Percentiles rank a stretch among this genome's conserved stretches.
These are phyloP conservation scores for Chrysoporthe cubensis DNA, from an alignment of 2,329 filamentous ascomycete species.

Conservation along the genomic window DNA sequence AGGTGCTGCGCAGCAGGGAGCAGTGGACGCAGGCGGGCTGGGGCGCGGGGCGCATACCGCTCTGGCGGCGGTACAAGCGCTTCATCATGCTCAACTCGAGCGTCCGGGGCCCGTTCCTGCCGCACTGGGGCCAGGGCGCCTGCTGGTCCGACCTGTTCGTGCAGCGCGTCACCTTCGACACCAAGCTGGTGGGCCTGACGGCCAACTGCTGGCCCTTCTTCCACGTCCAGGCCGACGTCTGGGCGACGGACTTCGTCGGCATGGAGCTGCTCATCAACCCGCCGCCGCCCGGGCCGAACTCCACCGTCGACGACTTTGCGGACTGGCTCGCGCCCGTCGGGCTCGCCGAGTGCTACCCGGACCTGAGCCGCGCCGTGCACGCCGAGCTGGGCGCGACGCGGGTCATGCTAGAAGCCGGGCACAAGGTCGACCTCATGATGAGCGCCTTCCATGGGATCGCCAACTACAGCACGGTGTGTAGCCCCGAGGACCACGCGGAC, in stretches of 20 bases:
- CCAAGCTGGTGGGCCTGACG: slow-evolving; percentile 44
- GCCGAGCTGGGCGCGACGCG: slow-evolving; percentile 40
- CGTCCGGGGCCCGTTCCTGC: slow-evolving; percentile 43
- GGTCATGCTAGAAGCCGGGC: slow-evolving; percentile 37
- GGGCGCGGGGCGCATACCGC: slow-evolving; percentile 30
- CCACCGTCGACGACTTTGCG: slow-evolving; percentile 34
- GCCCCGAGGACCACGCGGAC: slow-evolving; percentile 31
- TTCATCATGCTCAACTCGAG: slow-evolving; percentile 44
- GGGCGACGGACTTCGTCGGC: slow-evolving; percentile 44
- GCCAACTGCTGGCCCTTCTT: slow-evolving; percentile 40
- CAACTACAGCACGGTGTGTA: slow-evolving; percentile 33
- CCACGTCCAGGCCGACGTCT: slow-evolving; percentile 45
- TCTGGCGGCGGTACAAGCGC: slow-evolving; percentile 41
- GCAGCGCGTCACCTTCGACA: slow-evolving; percentile 33
- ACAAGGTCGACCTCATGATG: slow-evolving; percentile 42
- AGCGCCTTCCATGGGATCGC: slow-evolving; percentile 35
- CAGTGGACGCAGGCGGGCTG: slow-evolving; percentile 17
- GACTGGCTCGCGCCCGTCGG: slow-evolving; percentile 34
- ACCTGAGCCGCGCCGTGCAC: slow-evolving; percentile 35
- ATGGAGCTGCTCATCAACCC: slow-evolving; percentile 42
- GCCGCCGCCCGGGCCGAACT: slow-evolving; percentile 28
- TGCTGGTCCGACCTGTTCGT: slow-evolving; percentile 45
- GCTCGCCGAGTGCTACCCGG: slow-evolving; percentile 38
- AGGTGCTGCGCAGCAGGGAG: slow-evolving; percentile 36
- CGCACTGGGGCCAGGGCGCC: slow-evolving; percentile 37